phyloP scores from a whole-genome alignment of 2,329 filamentous ascomycete genomes.

The Xenosphaeropsis pyriputrescens region DNA sequence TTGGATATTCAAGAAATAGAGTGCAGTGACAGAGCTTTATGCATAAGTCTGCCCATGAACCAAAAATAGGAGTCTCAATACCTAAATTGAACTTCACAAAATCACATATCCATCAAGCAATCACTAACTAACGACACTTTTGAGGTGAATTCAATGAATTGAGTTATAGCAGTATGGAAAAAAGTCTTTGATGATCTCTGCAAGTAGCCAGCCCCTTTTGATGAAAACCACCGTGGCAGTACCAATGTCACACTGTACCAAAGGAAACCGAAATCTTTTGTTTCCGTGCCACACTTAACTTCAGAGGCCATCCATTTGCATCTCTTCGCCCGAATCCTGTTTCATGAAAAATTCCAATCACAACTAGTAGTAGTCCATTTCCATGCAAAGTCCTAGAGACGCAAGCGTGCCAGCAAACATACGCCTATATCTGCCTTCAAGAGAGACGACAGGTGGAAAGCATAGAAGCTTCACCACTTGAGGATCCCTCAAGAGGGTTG shows the following conservation, averaged over 20 bases:
- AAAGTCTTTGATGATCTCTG: constrained; percentile 18
- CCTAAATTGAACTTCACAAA: no score
- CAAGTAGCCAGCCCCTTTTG: constrained; percentile 16
- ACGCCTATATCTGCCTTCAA: constrained; percentile 15
- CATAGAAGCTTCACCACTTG: constrained; percentile 18
- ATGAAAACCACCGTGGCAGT: constrained; percentile 3
- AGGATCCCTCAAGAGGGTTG: constrained; percentile 8
- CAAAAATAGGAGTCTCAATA: no score
- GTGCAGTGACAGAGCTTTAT: no score
- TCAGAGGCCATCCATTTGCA: neutral
- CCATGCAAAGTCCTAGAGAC: constrained; percentile 17
- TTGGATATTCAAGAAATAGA: no score
- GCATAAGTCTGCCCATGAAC: no score
- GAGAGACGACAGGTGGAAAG: constrained; percentile 7
- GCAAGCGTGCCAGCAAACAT: constrained; percentile 15
- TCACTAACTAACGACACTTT: no score
- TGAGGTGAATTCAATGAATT: constrained; percentile 7
- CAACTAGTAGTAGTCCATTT: constrained; percentile 14
- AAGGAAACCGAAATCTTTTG: constrained; percentile 18
- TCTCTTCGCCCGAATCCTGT: no score
- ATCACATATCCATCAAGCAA: no score
- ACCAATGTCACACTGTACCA: constrained; percentile 9
- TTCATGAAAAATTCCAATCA: neutral
- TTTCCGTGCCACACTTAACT: constrained; percentile 9
- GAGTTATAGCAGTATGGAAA: constrained; percentile 11